phyloP scores from a whole-genome alignment of 169 alveolate genomes.

The Eimeria praecox region DNA sequence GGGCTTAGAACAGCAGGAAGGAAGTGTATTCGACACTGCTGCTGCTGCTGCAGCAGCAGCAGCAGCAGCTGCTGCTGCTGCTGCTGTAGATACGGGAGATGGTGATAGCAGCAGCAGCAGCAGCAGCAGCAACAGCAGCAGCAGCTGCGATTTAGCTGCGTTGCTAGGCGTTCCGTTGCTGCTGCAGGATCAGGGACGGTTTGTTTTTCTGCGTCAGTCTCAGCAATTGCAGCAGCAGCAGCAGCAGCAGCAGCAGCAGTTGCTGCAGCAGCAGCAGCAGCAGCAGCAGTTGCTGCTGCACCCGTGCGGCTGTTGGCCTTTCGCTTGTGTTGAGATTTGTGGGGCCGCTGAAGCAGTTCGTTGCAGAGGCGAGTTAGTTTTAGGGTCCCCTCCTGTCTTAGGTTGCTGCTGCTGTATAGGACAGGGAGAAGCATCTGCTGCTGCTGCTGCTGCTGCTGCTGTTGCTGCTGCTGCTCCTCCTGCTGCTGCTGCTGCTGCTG shows the following conservation, averaged over 20 bases:
- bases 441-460: background rate
- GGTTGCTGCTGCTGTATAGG: slow-evolving; percentile 54
- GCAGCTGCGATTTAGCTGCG: background rate
- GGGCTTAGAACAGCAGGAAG: slow-evolving; percentile 24
- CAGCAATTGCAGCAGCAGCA: slow-evolving; percentile 30
- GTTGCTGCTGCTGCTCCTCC: slow-evolving; percentile 24
- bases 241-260: background rate
- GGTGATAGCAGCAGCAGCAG: slow-evolving; percentile 12
- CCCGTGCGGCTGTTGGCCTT: slow-evolving; percentile 52
- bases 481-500: slow-evolving; percentile 1
- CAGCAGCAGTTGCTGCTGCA: slow-evolving; percentile 36
- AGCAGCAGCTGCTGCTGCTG: slow-evolving; percentile 44
- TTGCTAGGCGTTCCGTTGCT: background rate
- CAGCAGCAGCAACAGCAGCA: slow-evolving; percentile 36
- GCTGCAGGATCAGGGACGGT: background rate
- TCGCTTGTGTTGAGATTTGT: slow-evolving; percentile 40
- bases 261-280: slow-evolving; percentile 26
- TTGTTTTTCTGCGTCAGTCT: background rate
- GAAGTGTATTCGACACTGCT: background rate
- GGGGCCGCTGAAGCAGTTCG: slow-evolving; percentile 40
- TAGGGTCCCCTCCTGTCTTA: slow-evolving; percentile 37
- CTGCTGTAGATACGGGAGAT: background rate
- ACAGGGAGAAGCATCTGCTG: background rate
- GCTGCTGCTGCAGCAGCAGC: slow-evolving; percentile 47
- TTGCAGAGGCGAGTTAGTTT: slow-evolving; percentile 18